Percentiles rank a stretch among this genome's conserved stretches.
These are phyloP conservation scores for Coleophoma crateriformis DNA, from an alignment of 2,329 filamentous ascomycete genomes.

Conservation along the genomic window DNA sequence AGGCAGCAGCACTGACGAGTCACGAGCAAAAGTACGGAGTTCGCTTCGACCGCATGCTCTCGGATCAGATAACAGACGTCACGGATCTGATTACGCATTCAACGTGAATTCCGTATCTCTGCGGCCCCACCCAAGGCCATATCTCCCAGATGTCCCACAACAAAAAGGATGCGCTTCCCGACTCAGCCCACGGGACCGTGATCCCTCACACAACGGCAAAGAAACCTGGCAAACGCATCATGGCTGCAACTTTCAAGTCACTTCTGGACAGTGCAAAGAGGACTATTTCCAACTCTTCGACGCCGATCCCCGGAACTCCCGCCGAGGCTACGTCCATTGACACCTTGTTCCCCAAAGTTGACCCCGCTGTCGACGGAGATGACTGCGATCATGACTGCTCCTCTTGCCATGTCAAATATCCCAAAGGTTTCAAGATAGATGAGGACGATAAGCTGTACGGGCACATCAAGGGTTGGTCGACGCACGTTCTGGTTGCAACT, in stretches of 20 bases:
- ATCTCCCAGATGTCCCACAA: constrained; percentile 4
- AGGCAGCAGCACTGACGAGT: too few relatives aligned
- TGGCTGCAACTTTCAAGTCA: constrained; percentile 21
- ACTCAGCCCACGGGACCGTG: background rate
- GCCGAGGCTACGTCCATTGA: constrained; percentile 14
- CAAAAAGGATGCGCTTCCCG: background rate
- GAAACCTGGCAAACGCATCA: constrained; percentile 2
- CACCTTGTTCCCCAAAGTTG: constrained; percentile 66
- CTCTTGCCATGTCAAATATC: constrained; percentile 73
- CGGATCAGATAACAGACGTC: background rate
- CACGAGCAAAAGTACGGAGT: background rate
- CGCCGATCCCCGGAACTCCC: constrained; percentile 16
- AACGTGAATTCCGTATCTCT: background rate
- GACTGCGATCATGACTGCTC: constrained; percentile 86
- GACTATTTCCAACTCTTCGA: constrained; percentile 18
- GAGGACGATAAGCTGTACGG: constrained; percentile 77
- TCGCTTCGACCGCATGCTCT: background rate
- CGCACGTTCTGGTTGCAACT: constrained; percentile 89
- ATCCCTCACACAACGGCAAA: background rate
- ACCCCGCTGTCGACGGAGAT: constrained; percentile 75
- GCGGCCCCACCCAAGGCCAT: background rate
- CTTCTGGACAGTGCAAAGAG: constrained; percentile 18
- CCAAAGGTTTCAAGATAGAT: constrained; percentile 67
- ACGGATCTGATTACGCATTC: constrained; percentile 1
- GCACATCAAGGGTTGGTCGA: constrained; percentile 78